Evolutionary conservation across 352 stramenopile species (phyloP), one percentile per base, ranked within the genome.

Genomic region (Phytophthora palmivora): DNA sequence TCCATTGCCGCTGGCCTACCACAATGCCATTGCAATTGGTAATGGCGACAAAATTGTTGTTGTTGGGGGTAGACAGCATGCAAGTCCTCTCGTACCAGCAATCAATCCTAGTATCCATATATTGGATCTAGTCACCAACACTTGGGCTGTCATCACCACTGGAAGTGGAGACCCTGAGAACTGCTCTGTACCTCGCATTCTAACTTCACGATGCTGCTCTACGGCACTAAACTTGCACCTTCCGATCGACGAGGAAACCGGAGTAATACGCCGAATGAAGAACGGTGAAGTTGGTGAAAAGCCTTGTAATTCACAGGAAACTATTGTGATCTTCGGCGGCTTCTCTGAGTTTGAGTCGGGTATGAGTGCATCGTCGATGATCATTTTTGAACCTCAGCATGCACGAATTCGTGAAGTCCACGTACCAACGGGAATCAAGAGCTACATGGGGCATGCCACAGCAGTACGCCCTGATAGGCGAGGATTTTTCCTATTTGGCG

Each of bases 401-500:
- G 44, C 62, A 19, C 44, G 18, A 10, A 42, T 80, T 8, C 66
- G 70, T 14, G 72, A 78, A 21, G 30, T 87, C 1, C 36, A 45
- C 15, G 44, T 71, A 5, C 71, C 70, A 30, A 85, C 64, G 12
- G 60, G 63, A 10, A 48, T 87, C 2, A 49, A 47, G 12, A 87
- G 78, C 22, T 85, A 72, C 48, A 70, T 88, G 53, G 67, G 59
- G 2, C 84, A 91, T 51, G 78, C 82, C 4, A 38, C 50, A 4
- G 60, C 76, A 12, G 22, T 74, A 12, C 66, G 71, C 3, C 28
- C 42, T 1, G 78, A 91, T 43, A 48, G 52, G 12, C 76, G 76
- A 48, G 84, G 76, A 15, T 57, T 92, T 42, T 88, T 78, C 36
- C 9, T 90, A 6, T 90, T 92, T 55, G 84, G 84, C 4, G 84